These are phyloP conservation scores for Xerocomellus intermedius DNA, from an alignment of 768 basidiomycete genomes.

Conservation along the genomic window DNA sequence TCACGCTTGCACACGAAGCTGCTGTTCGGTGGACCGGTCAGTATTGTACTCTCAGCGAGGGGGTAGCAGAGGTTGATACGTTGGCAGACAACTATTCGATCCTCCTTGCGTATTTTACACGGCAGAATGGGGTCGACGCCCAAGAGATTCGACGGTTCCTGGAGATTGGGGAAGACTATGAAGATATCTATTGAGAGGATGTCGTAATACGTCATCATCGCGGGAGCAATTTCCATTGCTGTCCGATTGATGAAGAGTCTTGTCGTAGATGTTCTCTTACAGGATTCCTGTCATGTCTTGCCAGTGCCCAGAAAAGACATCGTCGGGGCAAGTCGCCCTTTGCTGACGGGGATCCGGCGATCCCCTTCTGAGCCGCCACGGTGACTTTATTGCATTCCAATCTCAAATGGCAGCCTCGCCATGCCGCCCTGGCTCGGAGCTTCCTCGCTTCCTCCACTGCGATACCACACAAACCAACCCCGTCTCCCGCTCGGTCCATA, in stretches of 20 bases:
- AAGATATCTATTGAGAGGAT: constrained; percentile 55
- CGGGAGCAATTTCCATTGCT: constrained; percentile 9
- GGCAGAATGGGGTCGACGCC: constrained; percentile 55
- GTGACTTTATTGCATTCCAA: constrained; percentile 20
- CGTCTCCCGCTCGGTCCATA: background rate
- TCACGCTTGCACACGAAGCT: constrained; percentile 78
- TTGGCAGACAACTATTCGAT: constrained; percentile 66
- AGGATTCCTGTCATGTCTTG: constrained; percentile 3
- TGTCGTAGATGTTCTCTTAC: constrained; percentile 2
- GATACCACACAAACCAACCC: background rate
- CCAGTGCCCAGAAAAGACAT: constrained; percentile 23
- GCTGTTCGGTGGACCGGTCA: constrained; percentile 86
- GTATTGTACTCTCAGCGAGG: constrained; percentile 21
- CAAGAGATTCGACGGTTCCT: constrained; percentile 67
- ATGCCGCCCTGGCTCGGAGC: background rate
- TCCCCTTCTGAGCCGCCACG: background rate
- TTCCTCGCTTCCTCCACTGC: constrained; percentile 1
- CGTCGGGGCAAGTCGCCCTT: constrained; percentile 18
- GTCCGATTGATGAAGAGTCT: background rate
- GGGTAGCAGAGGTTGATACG: background rate
- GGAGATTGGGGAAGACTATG: constrained; percentile 70
- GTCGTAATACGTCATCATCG: constrained; percentile 16
- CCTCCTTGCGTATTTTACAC: constrained; percentile 61
- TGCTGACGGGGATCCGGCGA: constrained; percentile 10
- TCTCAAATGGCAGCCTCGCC: constrained; percentile 9